These are phyloP conservation scores for Leptodontidium sp. DNA, from an alignment of 2,329 filamentous ascomycete genomes.

Conservation along the genomic window DNA sequence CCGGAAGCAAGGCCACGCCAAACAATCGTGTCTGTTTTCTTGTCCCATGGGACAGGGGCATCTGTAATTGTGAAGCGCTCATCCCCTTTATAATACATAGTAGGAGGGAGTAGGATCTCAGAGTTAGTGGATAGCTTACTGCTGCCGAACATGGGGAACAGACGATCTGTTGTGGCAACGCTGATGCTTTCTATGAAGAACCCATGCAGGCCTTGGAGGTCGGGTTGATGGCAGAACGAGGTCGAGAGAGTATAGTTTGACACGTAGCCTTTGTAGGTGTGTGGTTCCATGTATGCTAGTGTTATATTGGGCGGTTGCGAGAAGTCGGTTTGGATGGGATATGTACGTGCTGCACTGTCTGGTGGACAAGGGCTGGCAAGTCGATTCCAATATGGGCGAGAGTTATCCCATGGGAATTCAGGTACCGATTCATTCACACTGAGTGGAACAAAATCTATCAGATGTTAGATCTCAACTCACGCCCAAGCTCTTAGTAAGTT, in stretches of 20 bases:
- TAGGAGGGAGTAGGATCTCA: slow-evolving; percentile 68
- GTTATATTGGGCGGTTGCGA: slow-evolving; percentile 57
- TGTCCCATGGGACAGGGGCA: slow-evolving; percentile 62
- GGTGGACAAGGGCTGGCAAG: slow-evolving; percentile 67
- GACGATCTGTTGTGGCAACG: slow-evolving; percentile 58
- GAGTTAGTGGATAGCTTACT: slow-evolving; percentile 69
- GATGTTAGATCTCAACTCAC: not conserved
- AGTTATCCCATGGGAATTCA: slow-evolving; percentile 41
- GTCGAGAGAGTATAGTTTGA: slow-evolving; percentile 54
- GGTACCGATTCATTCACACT: slow-evolving; percentile 12
- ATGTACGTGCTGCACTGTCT: slow-evolving; percentile 64
- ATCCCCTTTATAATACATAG: slow-evolving; percentile 68
- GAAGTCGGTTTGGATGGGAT: slow-evolving; percentile 53
- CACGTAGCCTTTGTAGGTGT: slow-evolving; percentile 47
- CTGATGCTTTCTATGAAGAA: slow-evolving; percentile 61
- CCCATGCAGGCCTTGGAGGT: slow-evolving; percentile 64
- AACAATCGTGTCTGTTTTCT: slow-evolving; percentile 61
- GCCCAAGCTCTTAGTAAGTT: not conserved
- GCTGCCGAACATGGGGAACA: slow-evolving; percentile 67
- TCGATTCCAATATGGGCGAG: slow-evolving; percentile 60
- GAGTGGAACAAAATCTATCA: slow-evolving; percentile 1
- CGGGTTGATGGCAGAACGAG: slow-evolving; percentile 56
- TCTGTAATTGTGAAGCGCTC: slow-evolving; percentile 64
- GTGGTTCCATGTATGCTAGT: slow-evolving; percentile 52
- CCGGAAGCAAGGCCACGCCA: slow-evolving; percentile 73